Evolutionary conservation across 2,329 filamentous ascomycete species (phyloP), one percentile per base, ranked within the genome.

Genomic region (Hortaea werneckii): DNA sequence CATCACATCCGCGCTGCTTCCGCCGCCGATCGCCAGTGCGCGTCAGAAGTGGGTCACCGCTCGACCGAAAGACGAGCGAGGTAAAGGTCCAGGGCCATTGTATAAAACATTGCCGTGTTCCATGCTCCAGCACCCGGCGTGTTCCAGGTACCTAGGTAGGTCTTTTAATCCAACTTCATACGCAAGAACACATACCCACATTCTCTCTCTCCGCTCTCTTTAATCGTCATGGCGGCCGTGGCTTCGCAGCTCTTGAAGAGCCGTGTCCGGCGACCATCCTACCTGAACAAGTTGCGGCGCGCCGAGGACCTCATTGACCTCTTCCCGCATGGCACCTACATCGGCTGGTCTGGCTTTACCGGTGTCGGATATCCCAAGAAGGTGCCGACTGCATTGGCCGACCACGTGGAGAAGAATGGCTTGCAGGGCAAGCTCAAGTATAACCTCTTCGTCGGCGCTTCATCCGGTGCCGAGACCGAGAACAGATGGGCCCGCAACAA

Each of bases 301-400:
- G 79, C 87, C 34, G 79, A 92, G 65, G 87, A 94, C 64, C 67
- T 94, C 53, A 75, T 94, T 49, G 75, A 84, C 52, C 76, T 85
- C 56, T 94, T 94, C 59, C 87, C 87, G 53, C 79, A 92, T 72
- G 82, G 82, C 61, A 69, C 85, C n/a, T 92, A 92, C 66, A 79
- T 94, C 58, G 88, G 87, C 59, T 94, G 87, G 87, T 87, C 82
- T 53, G 87, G 87, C 32, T 94, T 94, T 68, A 94, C 87, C 9
- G 87, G 87, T 58, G 87, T 94, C 44, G 58, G 58, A 13, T 58
- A 58, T 40, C 58, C 54, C 54, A 89, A 85, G 67, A 92, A 85
- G 68, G 80, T 92, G 43, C 88, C 88, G 11, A 83, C 82, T 4
- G 87, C 84, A 54, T 74, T 95, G 50, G 87, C 87, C 54, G 85